Conservation (phyloP, 345 rosid genomes). For the Eucalyptus marginata region DNA sequence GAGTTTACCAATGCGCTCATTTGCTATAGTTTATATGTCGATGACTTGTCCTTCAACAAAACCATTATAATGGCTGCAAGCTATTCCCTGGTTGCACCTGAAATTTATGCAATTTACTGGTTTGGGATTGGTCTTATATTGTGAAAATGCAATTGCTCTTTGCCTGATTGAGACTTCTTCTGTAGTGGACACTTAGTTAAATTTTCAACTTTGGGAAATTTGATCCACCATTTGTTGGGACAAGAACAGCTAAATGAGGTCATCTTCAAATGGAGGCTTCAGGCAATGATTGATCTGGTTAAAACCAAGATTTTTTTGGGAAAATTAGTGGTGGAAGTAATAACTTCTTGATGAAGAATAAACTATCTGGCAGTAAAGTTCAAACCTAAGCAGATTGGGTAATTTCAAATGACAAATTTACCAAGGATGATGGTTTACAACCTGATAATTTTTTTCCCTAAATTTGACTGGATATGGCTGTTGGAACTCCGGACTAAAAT, state of each 20-base stretch:
- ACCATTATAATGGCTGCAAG: neutral
- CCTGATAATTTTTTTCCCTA: neutral
- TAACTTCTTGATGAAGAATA: neutral
- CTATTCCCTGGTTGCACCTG: neutral
- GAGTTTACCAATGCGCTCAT: neutral
- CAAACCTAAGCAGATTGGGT: neutral
- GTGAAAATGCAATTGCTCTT: neutral
- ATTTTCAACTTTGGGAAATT: neutral
- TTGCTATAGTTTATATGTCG: neutral
- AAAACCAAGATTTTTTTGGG: neutral
- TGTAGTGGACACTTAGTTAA: neutral
- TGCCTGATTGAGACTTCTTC: neutral
- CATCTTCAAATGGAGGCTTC: neutral
- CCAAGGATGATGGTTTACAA: neutral
- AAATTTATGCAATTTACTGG: neutral
- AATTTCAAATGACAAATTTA: neutral
- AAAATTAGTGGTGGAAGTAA: neutral
- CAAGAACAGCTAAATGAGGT: neutral
- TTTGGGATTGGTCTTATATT: neutral
- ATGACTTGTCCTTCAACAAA: neutral
- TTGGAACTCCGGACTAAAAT: neutral
- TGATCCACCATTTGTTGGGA: neutral
- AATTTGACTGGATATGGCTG: neutral
- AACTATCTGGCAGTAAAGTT: neutral
- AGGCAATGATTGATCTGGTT: neutral